phyloP scores from a whole-genome alignment of 768 basidiomycete genomes.

The Trametopsis cervina region DNA sequence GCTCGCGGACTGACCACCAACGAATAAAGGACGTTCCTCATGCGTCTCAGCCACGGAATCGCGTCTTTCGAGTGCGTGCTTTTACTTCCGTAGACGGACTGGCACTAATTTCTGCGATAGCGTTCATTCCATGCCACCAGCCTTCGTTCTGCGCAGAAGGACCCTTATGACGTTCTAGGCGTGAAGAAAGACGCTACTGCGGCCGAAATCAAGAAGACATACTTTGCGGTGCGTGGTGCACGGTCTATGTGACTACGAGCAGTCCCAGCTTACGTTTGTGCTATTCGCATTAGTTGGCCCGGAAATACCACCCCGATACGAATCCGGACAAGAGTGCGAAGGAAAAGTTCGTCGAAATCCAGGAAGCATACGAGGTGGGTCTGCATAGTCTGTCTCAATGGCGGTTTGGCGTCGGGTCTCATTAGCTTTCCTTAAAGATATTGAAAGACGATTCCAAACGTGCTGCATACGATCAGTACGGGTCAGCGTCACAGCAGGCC shows the following conservation, averaged over 20 bases:
- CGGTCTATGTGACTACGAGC: no score
- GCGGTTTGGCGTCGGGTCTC: not conserved
- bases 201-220: conserved; percentile 94
- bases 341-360: conserved; percentile 90
- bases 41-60: no score
- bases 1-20: conserved; percentile 24
- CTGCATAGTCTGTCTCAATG: conserved; percentile 4
- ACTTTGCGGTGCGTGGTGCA: conserved; percentile 72
- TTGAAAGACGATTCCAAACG: conserved; percentile 95
- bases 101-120: no score
- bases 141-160: conserved; percentile 49
- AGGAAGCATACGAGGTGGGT: conserved; percentile 92
- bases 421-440: conserved; percentile 39
- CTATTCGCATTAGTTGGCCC: conserved; percentile 70
- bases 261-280: no score
- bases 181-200: conserved; percentile 75
- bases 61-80: no score
- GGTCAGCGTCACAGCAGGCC: conserved; percentile 84
- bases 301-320: conserved; percentile 97
- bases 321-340: conserved; percentile 89
- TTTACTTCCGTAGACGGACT: no score
- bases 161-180: conserved; percentile 90
- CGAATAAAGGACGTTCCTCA: not conserved
- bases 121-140: conserved; percentile 71
- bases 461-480: conserved; percentile 86